These are phyloP conservation scores for Mitragyna speciosa DNA, from an alignment of 257 asterid genomes.

Conservation along the genomic window DNA sequence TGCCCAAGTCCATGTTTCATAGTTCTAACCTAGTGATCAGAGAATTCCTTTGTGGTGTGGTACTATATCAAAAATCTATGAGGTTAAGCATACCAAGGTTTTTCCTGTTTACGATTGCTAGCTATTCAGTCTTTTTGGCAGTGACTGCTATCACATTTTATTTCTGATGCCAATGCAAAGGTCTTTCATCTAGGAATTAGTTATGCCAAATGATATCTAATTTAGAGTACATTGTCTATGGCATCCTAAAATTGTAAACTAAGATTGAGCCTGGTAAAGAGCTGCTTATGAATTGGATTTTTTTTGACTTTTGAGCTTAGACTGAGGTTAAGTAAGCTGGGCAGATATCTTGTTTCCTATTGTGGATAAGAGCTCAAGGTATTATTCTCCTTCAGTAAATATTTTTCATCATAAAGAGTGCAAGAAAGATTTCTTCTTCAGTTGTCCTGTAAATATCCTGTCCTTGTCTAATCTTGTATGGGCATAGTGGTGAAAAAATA, in stretches of 20 bases:
- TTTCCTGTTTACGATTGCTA: not conserved
- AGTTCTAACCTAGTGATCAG: not conserved
- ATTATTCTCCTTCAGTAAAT: not conserved
- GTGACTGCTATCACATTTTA: not conserved
- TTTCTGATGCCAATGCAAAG: not conserved
- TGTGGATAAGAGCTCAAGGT: not conserved
- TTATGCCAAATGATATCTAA: not conserved
- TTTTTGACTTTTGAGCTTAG: not conserved
- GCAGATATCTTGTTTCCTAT: not conserved
- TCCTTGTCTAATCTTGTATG: no score
- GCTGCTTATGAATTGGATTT: not conserved
- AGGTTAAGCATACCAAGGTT: not conserved
- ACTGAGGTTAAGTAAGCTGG: not conserved
- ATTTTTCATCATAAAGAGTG: no score
- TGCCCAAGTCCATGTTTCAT: no score
- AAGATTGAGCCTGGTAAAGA: not conserved
- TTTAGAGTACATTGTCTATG: not conserved
- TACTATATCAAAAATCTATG: not conserved
- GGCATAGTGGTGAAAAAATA: no score
- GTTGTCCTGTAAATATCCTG: no score
- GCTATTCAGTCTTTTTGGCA: not conserved
- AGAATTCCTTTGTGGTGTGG: not conserved
- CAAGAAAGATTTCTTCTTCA: no score
- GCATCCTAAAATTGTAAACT: not conserved
- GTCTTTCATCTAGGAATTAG: not conserved